Percentiles rank a stretch among this genome's conserved stretches.
These are phyloP conservation scores for Elsinoe ampelina DNA, from an alignment of 2,329 filamentous ascomycete species.

Conservation along the genomic window DNA sequence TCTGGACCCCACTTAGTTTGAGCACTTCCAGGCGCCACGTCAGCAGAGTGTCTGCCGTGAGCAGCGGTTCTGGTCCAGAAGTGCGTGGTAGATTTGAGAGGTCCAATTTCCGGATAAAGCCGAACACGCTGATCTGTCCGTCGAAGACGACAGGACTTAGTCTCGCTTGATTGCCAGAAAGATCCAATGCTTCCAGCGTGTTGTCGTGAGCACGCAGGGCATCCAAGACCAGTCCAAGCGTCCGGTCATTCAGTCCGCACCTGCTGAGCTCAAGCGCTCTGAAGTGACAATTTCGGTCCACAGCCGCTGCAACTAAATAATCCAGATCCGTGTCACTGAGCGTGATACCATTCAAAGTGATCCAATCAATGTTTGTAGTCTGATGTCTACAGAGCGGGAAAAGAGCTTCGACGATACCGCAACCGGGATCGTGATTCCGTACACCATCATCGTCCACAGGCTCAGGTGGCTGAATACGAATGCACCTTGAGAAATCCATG, in stretches of 20 bases:
- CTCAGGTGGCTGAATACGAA: conserved; percentile 44
- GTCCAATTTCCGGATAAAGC: conserved; percentile 56
- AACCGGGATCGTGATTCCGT: conserved; percentile 49
- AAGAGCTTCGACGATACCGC: conserved; percentile 60
- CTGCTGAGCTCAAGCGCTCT: conserved; percentile 58
- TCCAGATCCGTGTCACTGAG: conserved; percentile 64
- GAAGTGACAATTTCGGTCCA: conserved; percentile 54
- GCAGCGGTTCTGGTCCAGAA: conserved; percentile 53
- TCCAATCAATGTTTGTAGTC: conserved; percentile 62
- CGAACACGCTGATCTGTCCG: conserved; percentile 57
- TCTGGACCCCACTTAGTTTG: conserved; percentile 51
- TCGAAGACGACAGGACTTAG: conserved; percentile 57
- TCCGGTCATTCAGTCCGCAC: conserved; percentile 50
- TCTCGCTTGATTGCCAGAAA: conserved; percentile 58
- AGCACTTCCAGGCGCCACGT: conserved; percentile 60
- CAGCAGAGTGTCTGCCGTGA: conserved; percentile 55
- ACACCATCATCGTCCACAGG: conserved; percentile 37
- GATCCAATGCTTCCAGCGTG: conserved; percentile 57
- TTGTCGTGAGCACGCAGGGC: conserved; percentile 55
- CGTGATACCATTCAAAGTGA: conserved; percentile 57
- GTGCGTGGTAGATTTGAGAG: conserved; percentile 56
- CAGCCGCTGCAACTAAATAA: conserved; percentile 57
- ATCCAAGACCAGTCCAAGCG: conserved; percentile 54
- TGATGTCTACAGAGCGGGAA: conserved; percentile 59
- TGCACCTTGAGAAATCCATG: conserved; percentile 56